These are phyloP conservation scores for Uronychia binucleata DNA, from an alignment of 73 alveolate species.

Conservation along the genomic window DNA sequence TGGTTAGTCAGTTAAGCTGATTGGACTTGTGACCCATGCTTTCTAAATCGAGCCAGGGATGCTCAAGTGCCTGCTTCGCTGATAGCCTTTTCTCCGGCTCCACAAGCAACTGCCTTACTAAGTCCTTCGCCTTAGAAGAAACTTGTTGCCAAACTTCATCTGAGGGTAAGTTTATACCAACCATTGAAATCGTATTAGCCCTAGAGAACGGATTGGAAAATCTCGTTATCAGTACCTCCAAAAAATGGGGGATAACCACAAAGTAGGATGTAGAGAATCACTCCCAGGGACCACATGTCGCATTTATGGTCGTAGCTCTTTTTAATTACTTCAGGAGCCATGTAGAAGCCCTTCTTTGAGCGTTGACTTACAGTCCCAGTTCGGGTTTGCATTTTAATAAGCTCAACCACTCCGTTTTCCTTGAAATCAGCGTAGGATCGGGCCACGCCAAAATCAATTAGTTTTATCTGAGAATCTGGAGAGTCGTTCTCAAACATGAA, in stretches of 20 bases:
- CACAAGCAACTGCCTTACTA: background rate
- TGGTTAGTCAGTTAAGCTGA: background rate
- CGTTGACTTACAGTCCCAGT: background rate
- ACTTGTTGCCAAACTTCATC: conserved; percentile 22
- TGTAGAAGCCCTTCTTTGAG: background rate
- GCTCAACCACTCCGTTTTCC: background rate
- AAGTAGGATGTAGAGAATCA: conserved; percentile 42
- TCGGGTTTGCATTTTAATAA: conserved; percentile 4
- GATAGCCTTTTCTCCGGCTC: conserved; percentile 20
- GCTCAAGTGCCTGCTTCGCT: conserved; percentile 64
- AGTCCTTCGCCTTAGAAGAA: conserved; percentile 48
- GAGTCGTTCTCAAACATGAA: conserved; percentile 9
- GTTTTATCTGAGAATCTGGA: background rate
- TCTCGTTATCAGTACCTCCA: conserved; percentile 38
- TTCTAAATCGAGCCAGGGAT: conserved; percentile 52
- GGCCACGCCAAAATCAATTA: conserved; percentile 34
- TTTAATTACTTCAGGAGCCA: conserved; percentile 31
- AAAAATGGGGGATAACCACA: conserved; percentile 59
- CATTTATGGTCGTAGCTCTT: background rate
- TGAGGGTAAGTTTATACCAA: background rate
- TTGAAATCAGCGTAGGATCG: background rate
- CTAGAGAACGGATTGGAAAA: conserved; percentile 17
- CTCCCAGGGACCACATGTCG: conserved; percentile 38
- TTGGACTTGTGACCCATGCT: background rate
- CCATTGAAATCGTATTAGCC: conserved; percentile 45